Evolutionary conservation across 176 grass and related monocot species (phyloP).

Genomic region (Avena insularis): DNA sequence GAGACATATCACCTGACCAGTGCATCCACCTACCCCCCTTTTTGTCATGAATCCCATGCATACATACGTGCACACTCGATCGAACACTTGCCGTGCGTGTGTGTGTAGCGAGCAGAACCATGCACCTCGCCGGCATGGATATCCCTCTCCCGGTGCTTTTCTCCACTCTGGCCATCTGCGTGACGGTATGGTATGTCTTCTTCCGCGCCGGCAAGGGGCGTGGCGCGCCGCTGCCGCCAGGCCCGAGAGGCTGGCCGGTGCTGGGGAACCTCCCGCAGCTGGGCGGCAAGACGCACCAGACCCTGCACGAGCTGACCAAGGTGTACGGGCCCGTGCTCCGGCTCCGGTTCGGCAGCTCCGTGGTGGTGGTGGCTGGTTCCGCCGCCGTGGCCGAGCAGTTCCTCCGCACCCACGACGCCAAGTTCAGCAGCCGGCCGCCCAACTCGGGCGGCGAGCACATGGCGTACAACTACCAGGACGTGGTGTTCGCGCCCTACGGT

Average conservation of each 20-base stretch:
- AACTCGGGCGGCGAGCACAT: slow-evolving; percentile 75
- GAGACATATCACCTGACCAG: not conserved
- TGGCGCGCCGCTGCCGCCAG: slow-evolving; percentile 47
- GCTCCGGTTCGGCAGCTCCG: slow-evolving; percentile 62
- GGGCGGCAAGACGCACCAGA: slow-evolving; percentile 69
- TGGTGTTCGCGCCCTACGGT: slow-evolving; percentile 80
- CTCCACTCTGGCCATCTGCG: slow-evolving; percentile 2
- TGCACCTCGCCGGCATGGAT: not conserved
- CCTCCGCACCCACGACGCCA: slow-evolving; percentile 69
- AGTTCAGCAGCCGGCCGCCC: slow-evolving; percentile 64
- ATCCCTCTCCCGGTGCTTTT: not conserved
- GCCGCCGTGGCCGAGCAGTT: slow-evolving; percentile 55
- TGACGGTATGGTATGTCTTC: not conserved
- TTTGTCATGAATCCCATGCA: not conserved
- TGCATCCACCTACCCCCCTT: not conserved
- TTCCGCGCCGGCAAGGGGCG: not conserved
- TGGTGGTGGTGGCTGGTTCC: slow-evolving; percentile 66
- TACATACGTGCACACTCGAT: not conserved
- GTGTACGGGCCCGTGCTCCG: slow-evolving; percentile 62
- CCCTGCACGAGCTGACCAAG: slow-evolving; percentile 53
- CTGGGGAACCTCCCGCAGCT: slow-evolving; percentile 82
- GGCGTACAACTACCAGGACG: slow-evolving; percentile 88
- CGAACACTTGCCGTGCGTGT: not conserved
- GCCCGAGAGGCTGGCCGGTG: slow-evolving; percentile 75
- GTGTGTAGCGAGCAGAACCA: not conserved